Base-by-base conservation (phyloP, 257 asterid genomes). In the Parsonsia alboflavescens region DNA sequence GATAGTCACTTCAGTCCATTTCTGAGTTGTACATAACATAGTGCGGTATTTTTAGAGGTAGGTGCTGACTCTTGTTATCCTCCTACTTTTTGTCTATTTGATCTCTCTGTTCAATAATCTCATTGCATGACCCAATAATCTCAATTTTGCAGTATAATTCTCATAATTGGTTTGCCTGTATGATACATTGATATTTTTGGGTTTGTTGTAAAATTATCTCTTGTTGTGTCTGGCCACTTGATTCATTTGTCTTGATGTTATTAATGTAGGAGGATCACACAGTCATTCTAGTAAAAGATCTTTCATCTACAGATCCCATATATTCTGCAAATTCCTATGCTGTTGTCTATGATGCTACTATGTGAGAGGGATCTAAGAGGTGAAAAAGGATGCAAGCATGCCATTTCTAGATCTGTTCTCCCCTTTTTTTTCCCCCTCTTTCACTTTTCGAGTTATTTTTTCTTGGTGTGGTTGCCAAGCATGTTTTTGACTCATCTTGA, bases 1-100 rank as follows among this genome's bases (percentile, higher is more conserved):
- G 76, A 57, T 82, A 78, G 84, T 50, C 50, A 5, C 41, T 11
- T 64, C 52, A 5, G 17, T 2, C 8, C 44, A 52, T 64, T 5
- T 24, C 15, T 1, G 70, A 24, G 54, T 24, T 41, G 68, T 24
- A 72, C 21, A 54, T 21, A 41, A 72, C 21, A 54, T 21, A 41
- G 1, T 36, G 39, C 26, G 21, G 8, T 8, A 26, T 54, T 13
- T 33, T 21, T n/a, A 13, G 26, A 9, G 53, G 42, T 71, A n/a
- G 71, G 30, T 66, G 53, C 33, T 0, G 33, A 26, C 15, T 42
- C 71, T 5, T 67, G 71, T n/a, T 42, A 19, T 41, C n/a, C 39
- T 33, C 28, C 64, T 41, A 5, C 67, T 17, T 54, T 4, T 42
- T 26, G 3, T 16, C 33, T 45, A 30, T 15, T 67, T 69, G 62